Conservation (phyloP, 2,329 filamentous ascomycete species). For the Apiospora kogelbergensis region DNA sequence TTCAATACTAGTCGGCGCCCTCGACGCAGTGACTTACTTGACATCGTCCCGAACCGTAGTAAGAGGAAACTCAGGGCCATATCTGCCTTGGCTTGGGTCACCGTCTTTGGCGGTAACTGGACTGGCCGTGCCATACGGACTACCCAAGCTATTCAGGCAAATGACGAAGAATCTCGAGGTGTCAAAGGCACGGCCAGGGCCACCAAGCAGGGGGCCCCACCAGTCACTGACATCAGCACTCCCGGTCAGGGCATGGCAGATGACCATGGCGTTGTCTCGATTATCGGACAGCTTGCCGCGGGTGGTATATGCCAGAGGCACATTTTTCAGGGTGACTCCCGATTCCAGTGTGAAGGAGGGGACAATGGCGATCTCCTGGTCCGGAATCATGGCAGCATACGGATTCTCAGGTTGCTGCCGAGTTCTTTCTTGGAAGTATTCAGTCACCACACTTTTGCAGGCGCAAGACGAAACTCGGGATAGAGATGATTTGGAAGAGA, state of each 20-base stretch:
- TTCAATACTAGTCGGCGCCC: neutral
- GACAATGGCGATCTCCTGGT: slow-evolving; percentile 83
- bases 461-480: slow-evolving; percentile 8
- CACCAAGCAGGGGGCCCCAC: slow-evolving; percentile 83
- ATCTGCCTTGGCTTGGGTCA: slow-evolving; percentile 69
- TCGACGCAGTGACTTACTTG: slow-evolving; percentile 59
- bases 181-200: slow-evolving; percentile 77
- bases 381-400: slow-evolving; percentile 79
- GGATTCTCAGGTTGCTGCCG: slow-evolving; percentile 84
- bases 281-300: slow-evolving; percentile 59
- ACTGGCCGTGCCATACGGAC: slow-evolving; percentile 84
- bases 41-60: slow-evolving; percentile 96
- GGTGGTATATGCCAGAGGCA: slow-evolving; percentile 68
- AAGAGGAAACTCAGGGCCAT: slow-evolving; percentile 93
- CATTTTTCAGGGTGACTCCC: slow-evolving; percentile 77
- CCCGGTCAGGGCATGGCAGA: slow-evolving; percentile 83
- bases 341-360: slow-evolving; percentile 93
- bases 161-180: slow-evolving; percentile 81
- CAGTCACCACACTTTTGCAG: slow-evolving; percentile 49
- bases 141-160: slow-evolving; percentile 83
- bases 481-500: neutral
- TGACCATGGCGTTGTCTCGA: slow-evolving; percentile 69
- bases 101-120: slow-evolving; percentile 88
- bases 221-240: slow-evolving; percentile 84
- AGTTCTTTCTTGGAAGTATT: slow-evolving; percentile 66